Base-by-base conservation (phyloP, 2,329 filamentous ascomycete genomes). In the Paraphoma sp. region DNA sequence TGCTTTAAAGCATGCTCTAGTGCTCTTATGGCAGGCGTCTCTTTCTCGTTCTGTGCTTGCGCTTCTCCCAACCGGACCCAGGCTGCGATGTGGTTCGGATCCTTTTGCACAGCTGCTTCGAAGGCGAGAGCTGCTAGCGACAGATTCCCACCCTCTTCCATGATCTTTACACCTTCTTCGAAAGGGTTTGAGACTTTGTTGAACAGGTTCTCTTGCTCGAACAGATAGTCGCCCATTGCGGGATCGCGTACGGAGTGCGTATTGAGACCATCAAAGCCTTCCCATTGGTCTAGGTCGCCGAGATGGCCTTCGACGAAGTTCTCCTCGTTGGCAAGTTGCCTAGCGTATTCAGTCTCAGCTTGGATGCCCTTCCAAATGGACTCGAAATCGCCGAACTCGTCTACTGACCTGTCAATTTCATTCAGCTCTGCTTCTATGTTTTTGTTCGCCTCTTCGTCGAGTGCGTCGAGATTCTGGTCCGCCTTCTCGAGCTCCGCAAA, bases 11-110 rank as follows among this genome's bases (percentile, higher is more conserved):
- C 93, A 74, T 95, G 91, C 77, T 98, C 94, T 57, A 98, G 83
- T 3, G 95, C 95, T 33, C 95, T 89, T 63, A 99, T 97, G 2
- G 95, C 95, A 0, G 95, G 94, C 8, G 92, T 90, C 77, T 99
- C 95, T 80, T 99, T 99, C 78, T 99, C 95, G 77, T 99, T 99
- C 76, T 99, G 95, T 17, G 95, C 95, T 79, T 99, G 95, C 16
- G 93, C 91, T 51, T 90, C 89, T 51, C 95, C 95, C 31, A 99
- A 86, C 69, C 93, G 89, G 9, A 93, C 92, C 95, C 95, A 99
- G 2, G 95, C 95, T 52, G 96, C 91, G 38, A 94, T 87, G 75
- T 98, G 94, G 52, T 89, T 83, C 0, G 92, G 87, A 60, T 97
- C 88, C 79, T 94, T 93, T 76, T 97, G 93, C 5, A 94, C 92